Evolutionary conservation across 2,329 filamentous ascomycete species (phyloP).

Genomic region (Ceratocystis alfenasii): DNA sequence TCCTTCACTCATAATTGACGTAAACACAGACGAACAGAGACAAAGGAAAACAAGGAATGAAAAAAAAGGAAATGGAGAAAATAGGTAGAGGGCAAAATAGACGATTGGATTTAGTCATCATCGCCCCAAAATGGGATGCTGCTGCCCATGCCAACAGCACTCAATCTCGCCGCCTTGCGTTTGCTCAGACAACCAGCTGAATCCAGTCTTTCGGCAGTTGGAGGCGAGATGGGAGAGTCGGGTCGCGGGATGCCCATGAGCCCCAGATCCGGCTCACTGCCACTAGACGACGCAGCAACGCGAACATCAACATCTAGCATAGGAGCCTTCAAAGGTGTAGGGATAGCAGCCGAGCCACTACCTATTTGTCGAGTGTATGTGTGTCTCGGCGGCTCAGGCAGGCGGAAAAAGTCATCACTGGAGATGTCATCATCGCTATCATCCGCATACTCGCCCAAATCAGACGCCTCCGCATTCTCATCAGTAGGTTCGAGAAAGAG

Average conservation of each 20-base stretch:
- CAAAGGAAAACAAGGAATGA: slow-evolving; percentile 8
- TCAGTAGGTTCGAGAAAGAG: slow-evolving; percentile 20
- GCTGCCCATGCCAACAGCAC: slow-evolving; percentile 31
- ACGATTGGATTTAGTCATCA: slow-evolving; percentile 28
- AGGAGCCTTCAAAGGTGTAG: slow-evolving; percentile 23
- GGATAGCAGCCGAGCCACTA: slow-evolving; percentile 2
- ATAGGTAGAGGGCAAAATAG: neutral
- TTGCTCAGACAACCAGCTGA: slow-evolving; percentile 25
- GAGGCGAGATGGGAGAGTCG: slow-evolving; percentile 29
- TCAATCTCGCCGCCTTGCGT: slow-evolving; percentile 34
- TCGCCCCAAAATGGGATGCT: slow-evolving; percentile 34
- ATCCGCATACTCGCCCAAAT: slow-evolving; percentile 16
- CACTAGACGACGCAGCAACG: slow-evolving; percentile 10
- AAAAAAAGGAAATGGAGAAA: neutral
- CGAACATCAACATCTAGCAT: slow-evolving; percentile 19
- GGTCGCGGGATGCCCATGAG: slow-evolving; percentile 30
- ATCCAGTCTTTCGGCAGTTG: slow-evolving; percentile 24
- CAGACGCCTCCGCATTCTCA: slow-evolving; percentile 17
- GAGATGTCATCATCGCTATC: slow-evolving; percentile 25
- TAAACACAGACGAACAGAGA: neutral
- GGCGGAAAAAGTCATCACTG: slow-evolving; percentile 22
- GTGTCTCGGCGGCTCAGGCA: slow-evolving; percentile 21
- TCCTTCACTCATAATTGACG: slow-evolving; percentile 16
- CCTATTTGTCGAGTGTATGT: slow-evolving; percentile 8
- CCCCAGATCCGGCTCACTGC: slow-evolving; percentile 12